Evolutionary conservation across 805 yeast genomes (phyloP), one percentile per base, ranked within the genome.

Genomic region (Metschnikowia corniflorae): DNA sequence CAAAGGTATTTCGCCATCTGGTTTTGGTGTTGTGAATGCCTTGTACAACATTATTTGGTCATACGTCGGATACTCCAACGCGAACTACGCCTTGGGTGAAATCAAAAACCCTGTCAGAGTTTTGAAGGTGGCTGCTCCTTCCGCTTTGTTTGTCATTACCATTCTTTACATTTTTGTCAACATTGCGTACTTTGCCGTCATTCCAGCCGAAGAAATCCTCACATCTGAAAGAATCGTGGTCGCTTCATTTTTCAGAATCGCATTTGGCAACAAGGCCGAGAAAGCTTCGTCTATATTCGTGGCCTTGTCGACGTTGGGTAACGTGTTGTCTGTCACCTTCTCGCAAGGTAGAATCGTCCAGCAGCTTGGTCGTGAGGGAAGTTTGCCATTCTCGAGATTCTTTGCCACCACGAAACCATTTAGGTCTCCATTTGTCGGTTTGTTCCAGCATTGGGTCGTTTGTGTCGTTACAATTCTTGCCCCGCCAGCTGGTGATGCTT

Each of bases 41-140:
- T 68, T 85, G 38, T 84, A 83, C 65, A 83, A 82, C 53, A 86
- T 85, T 39, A 84, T 85, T 53, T 85, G 91, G 91, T 82, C 91
- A 2, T 85, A 78, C 50, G 77, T 83, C 50, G 94, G 94, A 34
- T 85, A 84, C 57, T 80, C 89, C 26, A 85, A 85, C 54, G 89
- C 82, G 35, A 84, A 85, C 61, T 84, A 85, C 51, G 91, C 93
- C 5, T 69, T 84, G 31, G 86, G 88, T 51, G 95, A 85, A 62
- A 77, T 79, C 33, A 80, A 75, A 55, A 73, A 86, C 57, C 93
- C 94, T 2, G 75, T 75, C 31, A 75, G 75, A 50, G 79, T 85
- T 32, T 73, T 83, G 56, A 78, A 66, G 53, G 59, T 73, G 37
- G 88, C 91, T 12, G 94, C 89, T 29, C 95, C 95, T 27, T 51